Percentiles rank a stretch among this genome's conserved stretches.
Conservation (phyloP, 1,284 basidiomycete genomes). For the Laetiporus sulphureus region DNA sequence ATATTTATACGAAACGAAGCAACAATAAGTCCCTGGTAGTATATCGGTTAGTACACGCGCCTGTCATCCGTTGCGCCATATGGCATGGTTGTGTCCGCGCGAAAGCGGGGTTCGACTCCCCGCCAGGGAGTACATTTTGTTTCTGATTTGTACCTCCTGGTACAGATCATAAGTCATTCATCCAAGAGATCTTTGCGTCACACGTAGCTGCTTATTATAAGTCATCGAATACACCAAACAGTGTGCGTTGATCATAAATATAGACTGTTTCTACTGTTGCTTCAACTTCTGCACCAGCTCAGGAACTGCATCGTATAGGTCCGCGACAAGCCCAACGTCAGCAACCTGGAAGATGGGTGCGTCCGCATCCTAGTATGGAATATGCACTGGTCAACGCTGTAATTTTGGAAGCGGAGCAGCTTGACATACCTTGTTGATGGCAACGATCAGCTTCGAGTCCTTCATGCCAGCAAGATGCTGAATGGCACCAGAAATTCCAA, state of each 20-base stretch:
- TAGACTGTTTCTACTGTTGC: slow-evolving; percentile 26
- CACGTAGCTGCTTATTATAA: too few species aligned
- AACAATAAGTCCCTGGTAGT: too few species aligned
- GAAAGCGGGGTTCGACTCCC: slow-evolving; percentile 27
- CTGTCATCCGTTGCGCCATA: too few species aligned
- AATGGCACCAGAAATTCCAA: slow-evolving; percentile 97
- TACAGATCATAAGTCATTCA: too few species aligned
- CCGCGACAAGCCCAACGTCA: slow-evolving; percentile 91
- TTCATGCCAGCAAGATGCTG: slow-evolving; percentile 99
- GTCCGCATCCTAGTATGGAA: slow-evolving; percentile 87
- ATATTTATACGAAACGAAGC: too few species aligned
- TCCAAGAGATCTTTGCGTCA: too few species aligned
- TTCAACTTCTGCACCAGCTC: slow-evolving; percentile 83
- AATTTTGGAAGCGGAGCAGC: neutral
- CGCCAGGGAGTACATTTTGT: slow-evolving; percentile 7
- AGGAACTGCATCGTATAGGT: slow-evolving; percentile 86
- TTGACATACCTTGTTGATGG: slow-evolving; percentile 84
- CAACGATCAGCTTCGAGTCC: slow-evolving; percentile 97
- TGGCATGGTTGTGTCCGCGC: too few species aligned
- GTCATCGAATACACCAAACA: too few species aligned
- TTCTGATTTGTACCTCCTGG: neutral
- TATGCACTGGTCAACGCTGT: neutral
- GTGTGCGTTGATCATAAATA: neutral
- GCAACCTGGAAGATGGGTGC: slow-evolving; percentile 99
- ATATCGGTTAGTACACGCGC: too few species aligned